Evolutionary conservation across 139 green algal species (phyloP).

Genomic region (Chlamydomonas incerta): DNA sequence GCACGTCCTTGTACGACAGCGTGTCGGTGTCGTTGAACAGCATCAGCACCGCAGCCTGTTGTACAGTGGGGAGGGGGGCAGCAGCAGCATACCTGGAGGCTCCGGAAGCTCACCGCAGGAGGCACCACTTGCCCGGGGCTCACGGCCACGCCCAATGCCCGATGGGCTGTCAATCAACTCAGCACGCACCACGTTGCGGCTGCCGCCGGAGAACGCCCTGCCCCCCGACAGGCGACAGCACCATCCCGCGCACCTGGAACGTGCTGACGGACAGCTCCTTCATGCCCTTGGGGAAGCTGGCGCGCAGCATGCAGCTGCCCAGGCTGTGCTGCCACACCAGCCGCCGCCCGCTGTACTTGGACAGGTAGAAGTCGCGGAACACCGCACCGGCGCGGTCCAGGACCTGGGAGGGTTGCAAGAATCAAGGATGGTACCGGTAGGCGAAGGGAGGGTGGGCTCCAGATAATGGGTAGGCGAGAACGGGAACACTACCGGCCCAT

Average conservation of each 20-base stretch:
- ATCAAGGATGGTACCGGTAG: too few species aligned
- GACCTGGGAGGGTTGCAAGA: not conserved
- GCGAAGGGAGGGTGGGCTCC: not conserved
- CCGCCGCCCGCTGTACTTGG: conserved; percentile 92
- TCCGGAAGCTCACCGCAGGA: too few species aligned
- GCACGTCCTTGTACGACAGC: conserved; percentile 64
- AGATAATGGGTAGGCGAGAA: too few species aligned
- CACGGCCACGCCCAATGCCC: too few species aligned
- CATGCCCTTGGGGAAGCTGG: conserved; percentile 79
- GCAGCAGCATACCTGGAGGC: too few species aligned
- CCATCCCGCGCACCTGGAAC: conserved; percentile 73
- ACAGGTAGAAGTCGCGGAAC: conserved; percentile 95
- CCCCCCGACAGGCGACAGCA: too few species aligned
- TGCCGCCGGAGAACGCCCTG: too few species aligned
- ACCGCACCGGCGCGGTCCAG: conserved; percentile 42
- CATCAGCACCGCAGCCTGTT: conserved; percentile 95
- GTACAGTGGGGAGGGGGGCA: too few species aligned
- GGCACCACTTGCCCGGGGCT: too few species aligned
- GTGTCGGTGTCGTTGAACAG: conserved; percentile 93
- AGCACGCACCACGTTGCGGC: too few species aligned
- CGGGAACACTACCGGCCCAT: too few species aligned
- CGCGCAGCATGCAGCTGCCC: conserved; percentile 82
- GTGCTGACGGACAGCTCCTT: conserved; percentile 96
- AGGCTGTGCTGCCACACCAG: conserved; percentile 95
- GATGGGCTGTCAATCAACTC: too few species aligned